A percentile compares a stretch with the other conserved stretches of the same genome.
Conservation (phyloP, 208 protist genomes). For the Trypanosomatidae sp. region DNA sequence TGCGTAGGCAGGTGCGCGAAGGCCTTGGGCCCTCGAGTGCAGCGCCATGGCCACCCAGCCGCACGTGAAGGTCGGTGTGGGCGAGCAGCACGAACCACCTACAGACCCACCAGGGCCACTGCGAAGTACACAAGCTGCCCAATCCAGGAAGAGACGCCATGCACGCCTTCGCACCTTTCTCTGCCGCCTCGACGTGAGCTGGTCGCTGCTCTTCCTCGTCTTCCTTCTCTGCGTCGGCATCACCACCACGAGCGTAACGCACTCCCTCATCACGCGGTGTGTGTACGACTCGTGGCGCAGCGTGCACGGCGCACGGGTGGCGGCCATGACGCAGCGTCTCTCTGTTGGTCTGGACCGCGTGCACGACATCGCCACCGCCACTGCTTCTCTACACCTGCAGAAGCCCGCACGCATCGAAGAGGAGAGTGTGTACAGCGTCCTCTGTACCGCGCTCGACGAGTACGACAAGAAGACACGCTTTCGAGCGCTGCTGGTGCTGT, state of each 20-base stretch:
- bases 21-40: too few relatives aligned
- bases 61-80: too few relatives aligned
- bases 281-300: not conserved
- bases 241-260: slow-evolving; percentile 10
- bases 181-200: slow-evolving; percentile 20
- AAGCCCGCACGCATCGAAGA: too few relatives aligned
- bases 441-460: not conserved
- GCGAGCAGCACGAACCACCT: too few relatives aligned
- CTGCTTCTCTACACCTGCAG: too few relatives aligned
- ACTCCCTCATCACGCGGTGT: not conserved
- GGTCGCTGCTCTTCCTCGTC: slow-evolving; percentile 3
- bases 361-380: slow-evolving; percentile 13
- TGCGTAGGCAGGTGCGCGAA: too few relatives aligned
- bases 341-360: not conserved
- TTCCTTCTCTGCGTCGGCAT: slow-evolving; percentile 3
- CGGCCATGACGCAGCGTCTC: slow-evolving; percentile 2
- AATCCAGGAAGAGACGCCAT: too few relatives aligned
- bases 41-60: too few relatives aligned
- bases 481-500: slow-evolving; percentile 2
- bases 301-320: slow-evolving; percentile 7
- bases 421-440: not conserved
- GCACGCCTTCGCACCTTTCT: too few relatives aligned
- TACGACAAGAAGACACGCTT: not conserved
- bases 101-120: too few relatives aligned
- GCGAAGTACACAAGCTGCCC: too few relatives aligned